Evolutionary conservation across 805 yeast species (phyloP).

Genomic region (Yamadazyma paraphyllophila): DNA sequence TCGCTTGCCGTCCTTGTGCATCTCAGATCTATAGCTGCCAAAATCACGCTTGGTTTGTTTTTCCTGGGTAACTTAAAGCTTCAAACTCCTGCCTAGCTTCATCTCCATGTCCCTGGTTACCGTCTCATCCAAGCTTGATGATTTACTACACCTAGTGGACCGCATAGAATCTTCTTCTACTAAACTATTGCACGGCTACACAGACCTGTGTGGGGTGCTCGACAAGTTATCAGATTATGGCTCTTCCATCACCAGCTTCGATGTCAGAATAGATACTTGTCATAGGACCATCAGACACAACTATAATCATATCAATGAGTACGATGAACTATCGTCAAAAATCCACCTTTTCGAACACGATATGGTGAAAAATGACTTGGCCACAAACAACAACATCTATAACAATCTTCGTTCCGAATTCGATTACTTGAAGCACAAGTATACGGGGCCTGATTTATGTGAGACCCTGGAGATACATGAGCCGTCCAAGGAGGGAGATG

Average conservation of each 20-base stretch:
- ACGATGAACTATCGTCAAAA: constrained; percentile 31
- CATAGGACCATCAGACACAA: constrained; percentile 22
- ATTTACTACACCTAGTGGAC: constrained; percentile 28
- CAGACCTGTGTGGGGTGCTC: constrained; percentile 24
- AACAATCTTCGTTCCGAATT: constrained; percentile 30
- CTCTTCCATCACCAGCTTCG: constrained; percentile 23
- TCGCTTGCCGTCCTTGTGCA: too few relatives aligned
- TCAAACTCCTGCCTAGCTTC: not conserved
- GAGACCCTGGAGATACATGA: too few relatives aligned
- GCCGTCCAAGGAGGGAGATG: too few relatives aligned
- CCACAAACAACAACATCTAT: constrained; percentile 31
- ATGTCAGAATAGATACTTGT: constrained; percentile 29
- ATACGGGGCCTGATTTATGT: constrained; percentile 1
- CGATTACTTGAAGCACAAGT: constrained; percentile 21
- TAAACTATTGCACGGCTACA: constrained; percentile 19
- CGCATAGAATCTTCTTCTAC: constrained; percentile 28
- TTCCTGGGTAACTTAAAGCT: not conserved
- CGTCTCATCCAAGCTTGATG: constrained; percentile 19
- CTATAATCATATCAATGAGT: constrained; percentile 20
- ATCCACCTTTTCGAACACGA: constrained; percentile 34
- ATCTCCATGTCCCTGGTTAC: too few relatives aligned
- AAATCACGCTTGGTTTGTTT: too few relatives aligned
- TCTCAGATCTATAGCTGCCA: too few relatives aligned
- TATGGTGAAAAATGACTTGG: constrained; percentile 27
- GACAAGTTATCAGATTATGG: constrained; percentile 19